A percentile compares a stretch with the other conserved stretches of the same genome.
phyloP scores from a whole-genome alignment of 2,329 filamentous ascomycete species.

The Arthrobotrys pseudoclavata region DNA sequence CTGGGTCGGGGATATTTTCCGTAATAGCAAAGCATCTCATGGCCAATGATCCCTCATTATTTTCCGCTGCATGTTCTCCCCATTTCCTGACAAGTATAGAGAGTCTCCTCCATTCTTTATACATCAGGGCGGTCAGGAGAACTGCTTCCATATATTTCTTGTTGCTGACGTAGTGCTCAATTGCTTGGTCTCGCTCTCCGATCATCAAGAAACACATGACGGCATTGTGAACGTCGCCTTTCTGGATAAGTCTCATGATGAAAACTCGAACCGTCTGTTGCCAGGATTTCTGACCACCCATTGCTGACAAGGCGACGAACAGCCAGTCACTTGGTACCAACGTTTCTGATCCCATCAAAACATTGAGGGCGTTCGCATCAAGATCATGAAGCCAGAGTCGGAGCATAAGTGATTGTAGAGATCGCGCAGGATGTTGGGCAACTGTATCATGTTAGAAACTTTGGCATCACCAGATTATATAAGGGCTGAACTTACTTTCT shows the following conservation, averaged over 20 bases:
- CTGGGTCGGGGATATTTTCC: slow-evolving; percentile 49
- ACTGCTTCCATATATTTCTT: slow-evolving; percentile 93
- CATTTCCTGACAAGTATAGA: slow-evolving; percentile 90
- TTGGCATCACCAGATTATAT: neutral
- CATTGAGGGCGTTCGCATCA: slow-evolving; percentile 82
- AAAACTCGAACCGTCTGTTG: slow-evolving; percentile 92
- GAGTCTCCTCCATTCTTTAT: slow-evolving; percentile 93
- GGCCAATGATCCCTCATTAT: slow-evolving; percentile 88
- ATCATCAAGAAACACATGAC: slow-evolving; percentile 93
- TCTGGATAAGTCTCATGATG: slow-evolving; percentile 88
- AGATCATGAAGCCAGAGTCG: slow-evolving; percentile 93
- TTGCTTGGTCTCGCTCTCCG: slow-evolving; percentile 91
- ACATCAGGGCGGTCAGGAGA: slow-evolving; percentile 84
- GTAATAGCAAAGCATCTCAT: slow-evolving; percentile 59
- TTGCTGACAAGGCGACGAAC: slow-evolving; percentile 89
- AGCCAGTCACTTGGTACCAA: slow-evolving; percentile 98
- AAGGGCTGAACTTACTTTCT: slow-evolving; percentile 72
- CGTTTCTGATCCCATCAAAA: slow-evolving; percentile 80
- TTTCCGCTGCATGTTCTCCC: slow-evolving; percentile 90
- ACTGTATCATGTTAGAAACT: slow-evolving; percentile 16
- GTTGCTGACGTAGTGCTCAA: slow-evolving; percentile 95
- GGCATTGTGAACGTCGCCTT: slow-evolving; percentile 89
- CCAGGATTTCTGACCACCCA: slow-evolving; percentile 81
- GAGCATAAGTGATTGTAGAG: slow-evolving; percentile 79
- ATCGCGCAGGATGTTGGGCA: slow-evolving; percentile 61